Percentiles rank a stretch among this genome's conserved stretches.
Evolutionary conservation across 176 grass and related monocot species (phyloP).

Genomic region (Oryza rufipogon): DNA sequence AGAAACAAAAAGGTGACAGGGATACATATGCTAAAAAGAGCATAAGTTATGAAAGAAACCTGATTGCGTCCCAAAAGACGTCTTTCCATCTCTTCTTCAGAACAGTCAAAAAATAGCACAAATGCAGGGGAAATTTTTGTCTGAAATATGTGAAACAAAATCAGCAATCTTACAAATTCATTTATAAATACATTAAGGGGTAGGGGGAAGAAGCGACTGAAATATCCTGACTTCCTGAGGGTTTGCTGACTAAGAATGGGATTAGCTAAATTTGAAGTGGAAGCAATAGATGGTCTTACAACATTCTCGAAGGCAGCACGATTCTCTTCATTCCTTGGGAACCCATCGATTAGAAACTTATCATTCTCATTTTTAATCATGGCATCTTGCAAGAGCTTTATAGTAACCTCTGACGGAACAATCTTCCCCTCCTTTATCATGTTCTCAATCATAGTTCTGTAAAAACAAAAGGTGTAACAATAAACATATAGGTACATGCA

Average conservation of each 20-base stretch:
- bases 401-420: slow-evolving; percentile 77
- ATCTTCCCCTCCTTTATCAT: slow-evolving; percentile 92
- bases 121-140: slow-evolving; percentile 72
- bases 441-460: slow-evolving; percentile 83
- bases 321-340: slow-evolving; percentile 80
- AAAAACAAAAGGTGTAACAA: slow-evolving; percentile 15
- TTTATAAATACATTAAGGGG: slow-evolving; percentile 1
- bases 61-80: slow-evolving; percentile 78
- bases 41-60: slow-evolving; percentile 38
- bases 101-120: slow-evolving; percentile 79
- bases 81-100: slow-evolving; percentile 82
- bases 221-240: no score
- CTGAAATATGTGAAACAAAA: slow-evolving; percentile 38
- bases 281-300: slow-evolving; percentile 41
- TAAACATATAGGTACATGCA: slow-evolving; percentile 13
- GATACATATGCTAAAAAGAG: no score
- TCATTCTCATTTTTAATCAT: slow-evolving; percentile 71
- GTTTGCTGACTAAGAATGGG: no score
- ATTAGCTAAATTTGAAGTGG: not conserved
- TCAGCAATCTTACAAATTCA: no score
- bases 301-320: slow-evolving; percentile 76
- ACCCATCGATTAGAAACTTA: slow-evolving; percentile 83
- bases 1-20: slow-evolving; percentile 6
- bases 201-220: not conserved
- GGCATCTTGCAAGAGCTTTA: slow-evolving; percentile 76